Evolutionary conservation across 495 filamentous ascomycete species (phyloP).

Genomic region (Poronia punctata): DNA sequence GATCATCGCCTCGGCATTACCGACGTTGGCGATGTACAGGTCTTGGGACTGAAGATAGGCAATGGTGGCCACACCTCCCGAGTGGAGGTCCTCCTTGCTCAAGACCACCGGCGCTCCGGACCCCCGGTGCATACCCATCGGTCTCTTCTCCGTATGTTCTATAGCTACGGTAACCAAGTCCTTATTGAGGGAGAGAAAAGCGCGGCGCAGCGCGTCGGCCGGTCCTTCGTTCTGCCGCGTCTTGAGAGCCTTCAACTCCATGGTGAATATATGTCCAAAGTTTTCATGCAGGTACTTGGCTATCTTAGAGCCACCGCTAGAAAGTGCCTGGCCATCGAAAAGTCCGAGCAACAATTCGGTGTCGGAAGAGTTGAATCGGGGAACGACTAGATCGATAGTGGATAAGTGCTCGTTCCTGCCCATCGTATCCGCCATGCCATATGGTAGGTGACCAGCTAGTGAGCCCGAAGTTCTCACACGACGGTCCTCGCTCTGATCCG

Average conservation of each 20-base stretch:
- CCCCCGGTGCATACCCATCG: constrained; percentile 56
- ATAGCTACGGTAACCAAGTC: constrained; percentile 84
- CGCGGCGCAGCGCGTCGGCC: constrained; percentile 72
- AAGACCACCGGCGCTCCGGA: constrained; percentile 63
- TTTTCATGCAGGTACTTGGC: constrained; percentile 95
- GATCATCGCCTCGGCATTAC: constrained; percentile 89
- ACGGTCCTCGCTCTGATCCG: constrained; percentile 90
- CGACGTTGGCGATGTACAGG: constrained; percentile 89
- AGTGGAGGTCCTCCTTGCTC: constrained; percentile 77
- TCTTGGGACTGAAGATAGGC: constrained; percentile 84
- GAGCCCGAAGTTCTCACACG: constrained; percentile 94
- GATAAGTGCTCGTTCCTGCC: constrained; percentile 91
- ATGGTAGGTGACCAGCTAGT: constrained; percentile 75
- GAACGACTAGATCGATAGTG: constrained; percentile 95
- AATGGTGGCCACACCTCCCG: constrained; percentile 87
- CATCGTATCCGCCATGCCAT: constrained; percentile 97
- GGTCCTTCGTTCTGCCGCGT: constrained; percentile 56
- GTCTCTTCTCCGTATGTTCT: constrained; percentile 67
- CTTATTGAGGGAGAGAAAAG: constrained; percentile 88
- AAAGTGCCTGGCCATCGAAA: constrained; percentile 86
- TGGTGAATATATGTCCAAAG: constrained; percentile 73
- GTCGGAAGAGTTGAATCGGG: constrained; percentile 83
- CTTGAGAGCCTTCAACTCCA: constrained; percentile 69
- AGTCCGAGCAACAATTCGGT: constrained; percentile 85
- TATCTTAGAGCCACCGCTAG: constrained; percentile 84